These are phyloP conservation scores for Macrocybe sp. DNA, from an alignment of 1,284 basidiomycete species.

Conservation along the genomic window DNA sequence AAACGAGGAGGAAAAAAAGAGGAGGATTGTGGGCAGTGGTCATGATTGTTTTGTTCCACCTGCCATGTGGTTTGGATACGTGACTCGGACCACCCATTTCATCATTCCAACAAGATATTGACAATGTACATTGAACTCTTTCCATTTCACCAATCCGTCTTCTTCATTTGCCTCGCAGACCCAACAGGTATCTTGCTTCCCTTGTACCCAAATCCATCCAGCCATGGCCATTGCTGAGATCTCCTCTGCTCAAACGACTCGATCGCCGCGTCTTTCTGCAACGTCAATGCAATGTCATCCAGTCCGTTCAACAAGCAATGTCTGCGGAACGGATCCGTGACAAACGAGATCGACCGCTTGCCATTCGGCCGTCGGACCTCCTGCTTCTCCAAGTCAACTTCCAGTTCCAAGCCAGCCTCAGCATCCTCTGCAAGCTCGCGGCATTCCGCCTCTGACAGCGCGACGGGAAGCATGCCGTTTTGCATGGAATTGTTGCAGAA, in stretches of 20 bases:
- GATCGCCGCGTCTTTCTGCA: conserved; percentile 72
- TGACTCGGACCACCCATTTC: not conserved
- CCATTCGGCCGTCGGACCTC: conserved; percentile 78
- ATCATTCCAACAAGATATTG: not conserved
- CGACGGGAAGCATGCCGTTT: conserved; percentile 92
- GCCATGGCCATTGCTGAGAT: conserved; percentile 83
- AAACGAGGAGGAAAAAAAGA: too few relatives aligned
- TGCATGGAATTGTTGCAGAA: conserved; percentile 93
- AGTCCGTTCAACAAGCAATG: conserved; percentile 92
- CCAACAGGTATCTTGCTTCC: conserved; percentile 66
- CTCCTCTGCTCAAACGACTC: conserved; percentile 74
- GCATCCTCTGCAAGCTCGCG: conserved; percentile 77
- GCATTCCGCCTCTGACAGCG: conserved; percentile 76
- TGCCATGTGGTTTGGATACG: too few relatives aligned
- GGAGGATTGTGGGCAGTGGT: too few relatives aligned
- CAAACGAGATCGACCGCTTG: conserved; percentile 69
- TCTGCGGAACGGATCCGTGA: conserved; percentile 82
- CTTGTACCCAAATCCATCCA: conserved; percentile 90
- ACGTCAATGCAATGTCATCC: conserved; percentile 90
- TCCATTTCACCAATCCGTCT: conserved; percentile 72
- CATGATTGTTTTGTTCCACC: too few relatives aligned
- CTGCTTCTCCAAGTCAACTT: conserved; percentile 87
- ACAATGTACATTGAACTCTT: too few relatives aligned
- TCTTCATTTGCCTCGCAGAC: conserved; percentile 39
- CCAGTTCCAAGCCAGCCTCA: conserved; percentile 73